Evolutionary conservation across 306 rosid species (phyloP).

Genomic region (Elaeagnus macrophylla): DNA sequence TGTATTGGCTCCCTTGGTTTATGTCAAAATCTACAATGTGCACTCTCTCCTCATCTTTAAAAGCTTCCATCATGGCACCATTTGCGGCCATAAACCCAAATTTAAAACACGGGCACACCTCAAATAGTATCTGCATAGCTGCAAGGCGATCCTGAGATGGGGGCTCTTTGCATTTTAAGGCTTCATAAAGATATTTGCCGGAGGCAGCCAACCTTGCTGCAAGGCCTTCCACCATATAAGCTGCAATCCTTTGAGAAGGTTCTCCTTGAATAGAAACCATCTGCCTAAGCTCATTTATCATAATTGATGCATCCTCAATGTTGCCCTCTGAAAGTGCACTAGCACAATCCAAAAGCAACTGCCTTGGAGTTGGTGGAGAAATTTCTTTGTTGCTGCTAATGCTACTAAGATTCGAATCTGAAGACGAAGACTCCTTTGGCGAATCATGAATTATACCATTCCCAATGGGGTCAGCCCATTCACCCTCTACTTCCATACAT

Average conservation of each 20-base stretch:
- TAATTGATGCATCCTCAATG: constrained; percentile 43
- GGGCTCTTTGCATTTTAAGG: constrained; percentile 89
- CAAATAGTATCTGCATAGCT: constrained; percentile 92
- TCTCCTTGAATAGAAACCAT: constrained; percentile 88
- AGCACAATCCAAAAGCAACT: constrained; percentile 72
- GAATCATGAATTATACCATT: constrained; percentile 48
- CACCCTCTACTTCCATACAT: constrained; percentile 78
- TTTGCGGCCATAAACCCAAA: constrained; percentile 89
- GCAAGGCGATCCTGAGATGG: constrained; percentile 88
- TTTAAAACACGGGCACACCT: constrained; percentile 94
- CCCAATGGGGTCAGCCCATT: constrained; percentile 54
- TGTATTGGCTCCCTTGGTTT: constrained; percentile 89
- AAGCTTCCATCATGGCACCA: constrained; percentile 69
- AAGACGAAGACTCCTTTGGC: constrained; percentile 62
- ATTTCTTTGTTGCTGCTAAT: constrained; percentile 52
- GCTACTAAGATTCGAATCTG: constrained; percentile 54
- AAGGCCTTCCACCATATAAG: constrained; percentile 97
- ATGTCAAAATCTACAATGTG: constrained; percentile 85
- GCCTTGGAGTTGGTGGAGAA: constrained; percentile 46
- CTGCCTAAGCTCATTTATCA: constrained; percentile 60
- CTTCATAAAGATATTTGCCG: constrained; percentile 62
- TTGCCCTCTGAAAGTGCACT: constrained; percentile 64
- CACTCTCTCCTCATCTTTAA: constrained; percentile 53
- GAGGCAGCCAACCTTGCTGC: constrained; percentile 80
- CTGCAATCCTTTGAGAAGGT: constrained; percentile 94